Conservation (phyloP, 2,329 filamentous ascomycete genomes). For the Alternaria brassicicola region DNA sequence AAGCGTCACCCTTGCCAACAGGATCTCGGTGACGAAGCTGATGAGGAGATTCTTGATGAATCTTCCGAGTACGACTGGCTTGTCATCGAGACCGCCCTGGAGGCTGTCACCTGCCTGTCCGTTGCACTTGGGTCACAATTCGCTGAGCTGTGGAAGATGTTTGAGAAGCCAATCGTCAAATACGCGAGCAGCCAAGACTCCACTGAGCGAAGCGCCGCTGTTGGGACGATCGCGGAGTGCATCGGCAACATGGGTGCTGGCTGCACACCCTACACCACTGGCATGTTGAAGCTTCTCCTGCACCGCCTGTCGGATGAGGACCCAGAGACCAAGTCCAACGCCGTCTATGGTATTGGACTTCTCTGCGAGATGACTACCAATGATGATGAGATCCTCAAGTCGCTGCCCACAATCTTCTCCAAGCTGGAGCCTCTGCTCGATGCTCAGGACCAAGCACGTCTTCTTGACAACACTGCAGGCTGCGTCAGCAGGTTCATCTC, state of each 20-base stretch:
- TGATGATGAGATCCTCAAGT: conserved; percentile 72
- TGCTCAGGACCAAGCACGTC: conserved; percentile 76
- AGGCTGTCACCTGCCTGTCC: conserved; percentile 84
- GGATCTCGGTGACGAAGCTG: conserved; percentile 81
- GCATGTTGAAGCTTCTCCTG: conserved; percentile 78
- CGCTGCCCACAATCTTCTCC: conserved; percentile 76
- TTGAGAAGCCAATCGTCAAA: conserved; percentile 89
- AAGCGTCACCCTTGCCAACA: conserved; percentile 93
- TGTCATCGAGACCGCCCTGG: conserved; percentile 90
- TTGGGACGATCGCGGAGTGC: conserved; percentile 91
- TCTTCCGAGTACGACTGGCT: conserved; percentile 98
- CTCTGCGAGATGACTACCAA: conserved; percentile 82
- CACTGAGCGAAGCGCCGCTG: conserved; percentile 85
- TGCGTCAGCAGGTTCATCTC: conserved; percentile 92
- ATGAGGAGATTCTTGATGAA: conserved; percentile 70
- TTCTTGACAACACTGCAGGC: conserved; percentile 91
- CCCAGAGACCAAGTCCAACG: conserved; percentile 90
- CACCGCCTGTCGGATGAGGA: conserved; percentile 91
- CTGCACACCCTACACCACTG: conserved; percentile 80
- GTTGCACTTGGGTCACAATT: conserved; percentile 82
- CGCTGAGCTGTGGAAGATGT: conserved; percentile 90
- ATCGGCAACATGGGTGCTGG: conserved; percentile 80
- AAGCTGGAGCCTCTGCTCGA: conserved; percentile 87
- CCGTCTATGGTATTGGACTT: conserved; percentile 87
- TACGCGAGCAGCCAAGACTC: conserved; percentile 85